Base-by-base conservation (phyloP, 441 rosid species). In the Jatropha podagrica region DNA sequence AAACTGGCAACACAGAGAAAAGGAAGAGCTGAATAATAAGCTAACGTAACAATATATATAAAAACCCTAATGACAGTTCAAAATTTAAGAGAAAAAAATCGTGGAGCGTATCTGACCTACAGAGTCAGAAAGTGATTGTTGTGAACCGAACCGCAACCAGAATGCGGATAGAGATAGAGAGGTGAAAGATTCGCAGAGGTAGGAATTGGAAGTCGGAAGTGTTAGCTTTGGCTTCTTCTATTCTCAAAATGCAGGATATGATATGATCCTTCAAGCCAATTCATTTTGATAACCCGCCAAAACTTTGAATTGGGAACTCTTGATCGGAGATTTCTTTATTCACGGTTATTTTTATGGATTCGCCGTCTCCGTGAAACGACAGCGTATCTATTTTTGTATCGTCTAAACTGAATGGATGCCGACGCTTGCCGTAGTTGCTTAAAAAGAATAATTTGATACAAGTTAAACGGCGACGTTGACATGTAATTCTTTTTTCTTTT, bases 211-310 rank as follows among this genome's bases (percentile, higher is more conserved):
- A 51, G 0, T 56, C 11, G 61, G 9, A 20, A 20, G n/a, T 56
- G 10, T 59, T 26, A 59, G 14, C 3, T 59, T 59, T 59, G 63
- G 13, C 9, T 59, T 59, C 63, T 59, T 23, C 14, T 59, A 9
- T 52, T 52, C 6, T 52, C 18, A 11, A 58, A 58, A 8, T 58
- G 32, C 56, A 58, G 4, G 2, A 58, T 58, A 58, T 23, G 37
- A 58, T 4, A 7, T 6, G 48, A 44, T 11, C 48, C 63, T 10
- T 27, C 38, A 14, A 12, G 63, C 38, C 13, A 26, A 23, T 26
- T 59, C 15, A 59, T 59, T 59, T 58, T 59, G 13, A 59, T 10
- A 10, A 26, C 62, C 63, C 63, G 63, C 63, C 63, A 59, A 59
- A 59, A 59, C 63, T 59, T 59, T 59, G 13, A 59, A 32, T 32